phyloP scores from a whole-genome alignment of 108 stramenopile genomes.

The Pseudonitzschia pungens region DNA sequence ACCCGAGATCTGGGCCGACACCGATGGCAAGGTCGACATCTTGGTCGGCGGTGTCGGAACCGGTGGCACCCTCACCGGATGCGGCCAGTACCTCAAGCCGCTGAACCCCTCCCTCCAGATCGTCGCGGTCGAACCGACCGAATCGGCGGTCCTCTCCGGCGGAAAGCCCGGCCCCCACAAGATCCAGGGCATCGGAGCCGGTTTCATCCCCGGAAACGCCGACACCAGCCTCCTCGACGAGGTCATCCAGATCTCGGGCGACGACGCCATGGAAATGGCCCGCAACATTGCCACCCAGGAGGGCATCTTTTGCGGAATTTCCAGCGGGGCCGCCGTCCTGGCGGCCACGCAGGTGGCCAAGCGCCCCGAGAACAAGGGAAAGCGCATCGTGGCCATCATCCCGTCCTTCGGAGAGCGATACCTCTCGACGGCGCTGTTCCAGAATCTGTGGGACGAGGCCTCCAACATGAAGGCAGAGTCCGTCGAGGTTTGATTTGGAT shows the following conservation, averaged over 20 bases:
- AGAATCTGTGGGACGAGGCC: slow-evolving; percentile 92
- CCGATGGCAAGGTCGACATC: slow-evolving; percentile 67
- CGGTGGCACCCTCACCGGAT: slow-evolving; percentile 75
- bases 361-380: slow-evolving; percentile 73
- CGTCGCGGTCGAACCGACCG: slow-evolving; percentile 76
- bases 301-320: slow-evolving; percentile 62
- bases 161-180: slow-evolving; percentile 72
- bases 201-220: slow-evolving; percentile 61
- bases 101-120: slow-evolving; percentile 53
- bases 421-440: slow-evolving; percentile 81
- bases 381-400: slow-evolving; percentile 70
- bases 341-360: slow-evolving; percentile 67
- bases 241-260: slow-evolving; percentile 65
- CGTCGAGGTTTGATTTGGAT: slow-evolving; percentile 25
- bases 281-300: slow-evolving; percentile 61
- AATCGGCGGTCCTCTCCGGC: slow-evolving; percentile 60
- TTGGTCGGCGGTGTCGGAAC: slow-evolving; percentile 79
- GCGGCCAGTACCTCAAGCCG: slow-evolving; percentile 73
- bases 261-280: slow-evolving; percentile 69
- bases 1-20: slow-evolving; percentile 83
- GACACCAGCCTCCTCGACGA: slow-evolving; percentile 66
- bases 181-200: slow-evolving; percentile 84
- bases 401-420: slow-evolving; percentile 82
- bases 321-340: slow-evolving; percentile 66
- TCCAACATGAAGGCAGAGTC: slow-evolving; percentile 69